A percentile compares a stretch with the other conserved stretches of the same genome.
Conservation (phyloP, 139 green algal genomes). For the Closterium sp. region DNA sequence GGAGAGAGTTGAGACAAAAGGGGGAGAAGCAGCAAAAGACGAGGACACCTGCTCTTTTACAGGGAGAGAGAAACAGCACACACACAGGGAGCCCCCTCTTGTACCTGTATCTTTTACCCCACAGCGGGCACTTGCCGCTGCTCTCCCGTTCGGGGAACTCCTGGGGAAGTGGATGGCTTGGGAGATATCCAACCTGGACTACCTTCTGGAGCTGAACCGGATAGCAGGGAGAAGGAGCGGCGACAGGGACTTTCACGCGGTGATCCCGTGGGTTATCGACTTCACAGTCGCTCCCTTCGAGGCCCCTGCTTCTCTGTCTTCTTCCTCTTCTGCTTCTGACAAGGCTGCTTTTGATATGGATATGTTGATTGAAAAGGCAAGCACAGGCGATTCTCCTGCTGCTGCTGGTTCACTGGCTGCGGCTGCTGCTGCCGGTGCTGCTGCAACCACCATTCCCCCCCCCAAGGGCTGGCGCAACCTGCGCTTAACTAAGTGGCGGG, state of each 20-base stretch:
- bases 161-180: conserved; percentile 5
- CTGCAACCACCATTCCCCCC: background rate
- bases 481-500: conserved; percentile 35
- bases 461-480: conserved; percentile 41
- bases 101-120: no score
- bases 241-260: conserved; percentile 25
- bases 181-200: conserved; percentile 47
- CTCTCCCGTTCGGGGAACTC: background rate
- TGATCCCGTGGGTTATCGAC: conserved; percentile 44
- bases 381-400: background rate
- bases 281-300: conserved; percentile 20
- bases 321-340: background rate
- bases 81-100: background rate
- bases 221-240: conserved; percentile 21
- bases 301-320: no score
- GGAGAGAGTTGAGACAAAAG: background rate
- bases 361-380: no score
- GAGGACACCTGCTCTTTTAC: no score
- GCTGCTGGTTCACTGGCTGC: background rate
- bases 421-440: background rate
- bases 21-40: background rate
- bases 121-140: background rate
- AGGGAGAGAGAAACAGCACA: background rate
- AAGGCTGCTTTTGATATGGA: no score
- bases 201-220: conserved; percentile 32